These are phyloP conservation scores for Podila horticola DNA, from an alignment of 192 early-diverging fungal species.

Conservation along the genomic window DNA sequence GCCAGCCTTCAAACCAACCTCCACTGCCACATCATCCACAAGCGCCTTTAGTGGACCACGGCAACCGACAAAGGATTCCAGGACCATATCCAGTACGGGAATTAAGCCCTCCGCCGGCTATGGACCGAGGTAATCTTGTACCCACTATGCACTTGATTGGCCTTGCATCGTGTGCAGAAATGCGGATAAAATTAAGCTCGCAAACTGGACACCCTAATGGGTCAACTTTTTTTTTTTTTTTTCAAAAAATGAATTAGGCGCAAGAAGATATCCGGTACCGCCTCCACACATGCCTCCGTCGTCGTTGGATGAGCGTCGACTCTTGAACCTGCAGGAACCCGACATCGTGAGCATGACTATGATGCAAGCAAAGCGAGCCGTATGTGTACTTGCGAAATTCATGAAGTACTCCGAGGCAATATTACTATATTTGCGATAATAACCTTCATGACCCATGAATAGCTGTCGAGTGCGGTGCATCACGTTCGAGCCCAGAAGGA, in stretches of 20 bases:
- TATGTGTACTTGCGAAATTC: background rate
- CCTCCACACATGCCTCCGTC: constrained; percentile 30
- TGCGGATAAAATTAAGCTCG: background rate
- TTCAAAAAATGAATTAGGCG: constrained; percentile 1
- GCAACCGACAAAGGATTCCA: background rate
- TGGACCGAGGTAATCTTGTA: constrained; percentile 3
- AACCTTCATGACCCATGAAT: background rate
- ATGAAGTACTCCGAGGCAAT: background rate
- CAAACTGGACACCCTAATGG: too few relatives aligned
- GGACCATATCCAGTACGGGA: background rate
- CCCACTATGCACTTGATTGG: too few relatives aligned
- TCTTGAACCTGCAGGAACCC: constrained; percentile 12
- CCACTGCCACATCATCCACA: background rate
- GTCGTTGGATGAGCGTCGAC: constrained; percentile 1
- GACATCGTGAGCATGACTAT: constrained; percentile 28
- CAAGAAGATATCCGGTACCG: constrained; percentile 17
- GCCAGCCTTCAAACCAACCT: background rate
- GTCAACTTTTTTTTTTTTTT: background rate
- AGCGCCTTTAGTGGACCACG: background rate
- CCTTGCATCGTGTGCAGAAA: background rate
- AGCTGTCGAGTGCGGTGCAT: constrained; percentile 31
- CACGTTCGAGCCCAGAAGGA: constrained; percentile 27
- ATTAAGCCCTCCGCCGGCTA: background rate
- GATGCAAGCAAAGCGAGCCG: constrained; percentile 23
- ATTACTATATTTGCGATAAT: background rate